Evolutionary conservation across 352 stramenopile genomes (phyloP), one percentile per base, ranked within the genome.

Genomic region (Thraustochytrium sp.): DNA sequence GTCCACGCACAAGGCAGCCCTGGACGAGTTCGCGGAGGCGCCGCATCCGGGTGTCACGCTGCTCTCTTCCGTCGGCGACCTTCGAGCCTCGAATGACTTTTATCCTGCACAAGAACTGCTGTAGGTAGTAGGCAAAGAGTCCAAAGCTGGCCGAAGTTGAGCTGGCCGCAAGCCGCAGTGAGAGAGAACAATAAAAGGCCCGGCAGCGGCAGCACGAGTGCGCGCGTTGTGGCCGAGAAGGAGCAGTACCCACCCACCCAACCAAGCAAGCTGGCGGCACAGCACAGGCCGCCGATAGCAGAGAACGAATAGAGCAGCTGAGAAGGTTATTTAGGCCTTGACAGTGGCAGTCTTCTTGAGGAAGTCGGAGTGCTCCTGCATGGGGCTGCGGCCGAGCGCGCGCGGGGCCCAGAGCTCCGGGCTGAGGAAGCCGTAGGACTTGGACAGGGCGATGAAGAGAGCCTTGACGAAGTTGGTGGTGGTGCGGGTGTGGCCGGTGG

Each of bases 401-500:
- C 97, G 98, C 86, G 98, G 94, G 89, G 96, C 94, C 97, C 97
- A 99, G 84, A 99, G 92, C 87, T 99, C 96, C 68, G 97, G 97
- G 85, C 93, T 97, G 87, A 99, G 89, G 94, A 98, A 99, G 86
- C 93, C 89, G 92, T 99, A 99, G 38, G 96, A 99, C 82, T 95
- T 95, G 54, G 91, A 90, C 34, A 99, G 91, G 59, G 97, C 97
- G 88, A 97, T 98, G 91, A 98, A 99, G 72, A 97, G 97, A 53
- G 96, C 97, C 95, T 99, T 99, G 88, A 99, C 96, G 89, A 98
- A 99, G 95, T 99, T 99, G 88, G 97, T 97, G 87, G 98, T 95
- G 82, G 97, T 99, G 89, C 97, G 95, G 85, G 97, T 98, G 94
- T 99, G 97, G 87, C 96, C 96, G 88, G 92, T 89, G 3, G 95